A percentile compares a stretch with the other conserved stretches of the same genome.
phyloP scores from a whole-genome alignment of 2,329 filamentous ascomycete species.

The Colletotrichum lini region DNA sequence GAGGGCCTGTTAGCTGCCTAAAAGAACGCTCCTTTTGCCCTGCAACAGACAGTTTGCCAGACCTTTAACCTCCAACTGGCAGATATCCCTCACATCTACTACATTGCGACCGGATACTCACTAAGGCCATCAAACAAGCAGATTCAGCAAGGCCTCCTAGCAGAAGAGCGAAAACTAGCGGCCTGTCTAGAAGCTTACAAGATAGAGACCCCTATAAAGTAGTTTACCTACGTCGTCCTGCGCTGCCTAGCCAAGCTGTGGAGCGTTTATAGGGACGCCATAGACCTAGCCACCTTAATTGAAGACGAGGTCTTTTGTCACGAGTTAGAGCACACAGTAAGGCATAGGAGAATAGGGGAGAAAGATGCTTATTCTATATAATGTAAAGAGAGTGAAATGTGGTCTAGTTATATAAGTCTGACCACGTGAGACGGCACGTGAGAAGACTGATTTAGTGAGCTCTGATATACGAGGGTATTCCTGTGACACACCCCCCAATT shows the following conservation, averaged over 20 bases:
- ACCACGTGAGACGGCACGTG: too few relatives aligned
- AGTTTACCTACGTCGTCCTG: conserved; percentile 2
- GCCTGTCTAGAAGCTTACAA: conserved; percentile 4
- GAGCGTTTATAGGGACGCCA: too few relatives aligned
- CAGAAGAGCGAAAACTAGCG: neutral
- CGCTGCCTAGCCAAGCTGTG: neutral
- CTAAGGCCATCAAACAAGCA: conserved; percentile 1
- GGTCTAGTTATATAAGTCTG: too few relatives aligned
- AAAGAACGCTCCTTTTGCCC: conserved; percentile 1
- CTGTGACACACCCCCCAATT: too few relatives aligned
- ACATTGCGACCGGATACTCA: neutral
- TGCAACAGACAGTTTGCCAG: neutral
- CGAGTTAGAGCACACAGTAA: too few relatives aligned
- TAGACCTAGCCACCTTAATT: too few relatives aligned
- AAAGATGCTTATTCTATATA: too few relatives aligned
- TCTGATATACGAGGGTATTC: too few relatives aligned
- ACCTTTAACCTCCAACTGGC: neutral
- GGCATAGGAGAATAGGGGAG: too few relatives aligned
- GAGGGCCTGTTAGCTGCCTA: neutral
- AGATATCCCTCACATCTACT: conserved; percentile 8
- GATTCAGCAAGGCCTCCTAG: neutral
- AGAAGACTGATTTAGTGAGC: too few relatives aligned
- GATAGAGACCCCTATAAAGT: conserved; percentile 3
- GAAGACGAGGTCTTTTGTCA: too few relatives aligned
- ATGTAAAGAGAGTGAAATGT: too few relatives aligned